These are phyloP conservation scores for Heterobasidion irregulare DNA, from an alignment of 1,284 basidiomycete genomes.

Conservation along the genomic window DNA sequence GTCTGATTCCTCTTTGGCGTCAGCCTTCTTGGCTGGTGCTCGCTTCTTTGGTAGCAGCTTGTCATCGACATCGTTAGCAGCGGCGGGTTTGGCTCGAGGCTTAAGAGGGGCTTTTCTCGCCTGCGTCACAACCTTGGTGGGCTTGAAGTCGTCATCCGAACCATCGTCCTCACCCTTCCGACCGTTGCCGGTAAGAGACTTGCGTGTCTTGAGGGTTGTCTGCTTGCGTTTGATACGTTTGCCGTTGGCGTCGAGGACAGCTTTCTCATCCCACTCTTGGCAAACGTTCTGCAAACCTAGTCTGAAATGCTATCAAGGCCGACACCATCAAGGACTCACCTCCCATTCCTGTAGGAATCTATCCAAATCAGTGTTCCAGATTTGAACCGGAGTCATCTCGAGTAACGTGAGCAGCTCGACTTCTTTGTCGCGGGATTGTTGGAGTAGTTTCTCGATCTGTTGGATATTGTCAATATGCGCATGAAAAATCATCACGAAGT, in stretches of 20 bases:
- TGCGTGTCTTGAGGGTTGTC: conserved; percentile 62
- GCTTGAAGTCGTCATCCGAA: conserved; percentile 71
- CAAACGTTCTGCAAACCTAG: conserved; percentile 47
- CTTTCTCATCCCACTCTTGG: conserved; percentile 49
- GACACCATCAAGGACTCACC: conserved; percentile 35
- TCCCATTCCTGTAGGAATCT: conserved; percentile 82
- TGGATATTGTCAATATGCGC: neutral
- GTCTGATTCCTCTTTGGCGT: conserved; percentile 19
- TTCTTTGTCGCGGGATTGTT: conserved; percentile 82
- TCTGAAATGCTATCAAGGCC: neutral
- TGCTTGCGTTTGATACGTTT: conserved; percentile 74
- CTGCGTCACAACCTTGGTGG: conserved; percentile 40
- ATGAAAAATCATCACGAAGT: neutral
- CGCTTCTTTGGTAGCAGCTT: conserved; percentile 16
- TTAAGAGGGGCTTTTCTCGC: conserved; percentile 17
- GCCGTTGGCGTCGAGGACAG: conserved; percentile 42
- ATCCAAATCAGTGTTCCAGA: conserved; percentile 92
- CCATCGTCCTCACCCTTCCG: conserved; percentile 42
- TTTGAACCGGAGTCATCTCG: conserved; percentile 70
- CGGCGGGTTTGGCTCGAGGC: conserved; percentile 9
- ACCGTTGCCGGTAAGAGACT: conserved; percentile 48
- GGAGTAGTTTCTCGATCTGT: conserved; percentile 80
- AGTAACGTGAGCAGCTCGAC: conserved; percentile 75
- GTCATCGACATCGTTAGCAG: conserved; percentile 1
- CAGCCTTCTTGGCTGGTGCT: conserved; percentile 21